Evolutionary conservation across 1,284 basidiomycete species (phyloP).

Genomic region (Schizophyllum commune): DNA sequence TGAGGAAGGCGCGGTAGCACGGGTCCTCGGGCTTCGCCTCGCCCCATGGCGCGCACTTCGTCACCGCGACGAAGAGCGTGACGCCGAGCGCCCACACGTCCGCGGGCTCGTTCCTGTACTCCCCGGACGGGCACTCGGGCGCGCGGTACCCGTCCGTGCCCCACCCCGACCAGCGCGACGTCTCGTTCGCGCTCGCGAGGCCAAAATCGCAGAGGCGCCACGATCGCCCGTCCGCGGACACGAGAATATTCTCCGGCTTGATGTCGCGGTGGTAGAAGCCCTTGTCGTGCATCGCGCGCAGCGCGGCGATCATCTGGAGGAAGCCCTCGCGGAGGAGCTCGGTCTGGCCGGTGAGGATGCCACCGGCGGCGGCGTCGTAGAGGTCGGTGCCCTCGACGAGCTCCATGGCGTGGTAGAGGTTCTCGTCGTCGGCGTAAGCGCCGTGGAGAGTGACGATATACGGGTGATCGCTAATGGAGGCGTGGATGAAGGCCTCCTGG

Average conservation of each 20-base stretch:
- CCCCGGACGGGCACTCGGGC: conserved; percentile 7
- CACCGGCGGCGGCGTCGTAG: conserved; percentile 11
- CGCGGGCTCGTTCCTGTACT: conserved; percentile 54
- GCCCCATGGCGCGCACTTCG: conserved; percentile 16
- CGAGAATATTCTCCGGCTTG: conserved; percentile 70
- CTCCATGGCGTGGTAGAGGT: conserved; percentile 34
- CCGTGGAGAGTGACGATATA: conserved; percentile 61
- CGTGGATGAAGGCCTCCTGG: conserved; percentile 49
- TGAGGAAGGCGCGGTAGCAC: background rate
- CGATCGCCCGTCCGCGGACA: conserved; percentile 33
- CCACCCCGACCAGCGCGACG: background rate
- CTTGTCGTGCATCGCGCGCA: conserved; percentile 43
- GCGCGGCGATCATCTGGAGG: conserved; percentile 53
- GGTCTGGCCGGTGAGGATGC: conserved; percentile 18
- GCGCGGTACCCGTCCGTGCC: background rate
- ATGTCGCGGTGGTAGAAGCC: conserved; percentile 68
- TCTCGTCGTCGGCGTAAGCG: conserved; percentile 40
- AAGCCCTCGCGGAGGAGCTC: conserved; percentile 37
- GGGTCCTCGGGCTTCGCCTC: conserved; percentile 3
- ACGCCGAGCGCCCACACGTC: conserved; percentile 78
- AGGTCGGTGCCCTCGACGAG: conserved; percentile 13
- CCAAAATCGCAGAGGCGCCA: conserved; percentile 66
- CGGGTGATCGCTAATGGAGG: conserved; percentile 56
- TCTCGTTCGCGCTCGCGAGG: conserved; percentile 33
- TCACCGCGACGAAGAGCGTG: conserved; percentile 66